Evolutionary conservation across 768 basidiomycete species (phyloP).

Genomic region (Tricholoma terreum): DNA sequence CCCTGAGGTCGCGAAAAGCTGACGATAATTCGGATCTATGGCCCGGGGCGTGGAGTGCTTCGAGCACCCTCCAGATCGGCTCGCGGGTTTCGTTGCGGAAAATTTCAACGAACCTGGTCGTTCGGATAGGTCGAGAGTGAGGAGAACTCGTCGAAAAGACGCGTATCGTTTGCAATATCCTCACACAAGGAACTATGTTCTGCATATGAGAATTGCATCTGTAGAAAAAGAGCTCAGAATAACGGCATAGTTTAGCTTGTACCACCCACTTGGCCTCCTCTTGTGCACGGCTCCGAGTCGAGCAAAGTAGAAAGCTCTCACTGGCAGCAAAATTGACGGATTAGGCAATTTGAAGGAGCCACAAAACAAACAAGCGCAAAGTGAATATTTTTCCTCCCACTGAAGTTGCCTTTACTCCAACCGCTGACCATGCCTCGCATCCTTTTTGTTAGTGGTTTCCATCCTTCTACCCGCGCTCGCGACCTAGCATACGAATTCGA

Average conservation of each 20-base stretch:
- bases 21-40: conserved; percentile 21
- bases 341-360: conserved; percentile 18
- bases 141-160: conserved; percentile 14
- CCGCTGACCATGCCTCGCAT: conserved; percentile 64
- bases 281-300: not conserved
- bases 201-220: conserved; percentile 23
- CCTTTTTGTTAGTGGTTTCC: conserved; percentile 84
- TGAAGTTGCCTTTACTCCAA: conserved; percentile 23
- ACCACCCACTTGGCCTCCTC: not conserved
- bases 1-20: conserved; percentile 28
- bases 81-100: conserved; percentile 33
- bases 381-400: conserved; percentile 14
- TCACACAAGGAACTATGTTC: conserved; percentile 13
- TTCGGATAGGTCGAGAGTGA: conserved; percentile 19
- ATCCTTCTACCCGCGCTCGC: conserved; percentile 75
- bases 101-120: conserved; percentile 31
- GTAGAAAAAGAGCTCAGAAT: not conserved
- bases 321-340: conserved; percentile 13
- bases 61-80: conserved; percentile 42
- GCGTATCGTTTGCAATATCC: conserved; percentile 10
- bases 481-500: conserved; percentile 88
- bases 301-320: not conserved
- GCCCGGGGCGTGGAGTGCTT: conserved; percentile 28
- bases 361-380: conserved; percentile 33
- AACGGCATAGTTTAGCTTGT: not conserved